Evolutionary conservation across 192 early-diverging fungal species (phyloP).

Genomic region (Coemansia sp.): DNA sequence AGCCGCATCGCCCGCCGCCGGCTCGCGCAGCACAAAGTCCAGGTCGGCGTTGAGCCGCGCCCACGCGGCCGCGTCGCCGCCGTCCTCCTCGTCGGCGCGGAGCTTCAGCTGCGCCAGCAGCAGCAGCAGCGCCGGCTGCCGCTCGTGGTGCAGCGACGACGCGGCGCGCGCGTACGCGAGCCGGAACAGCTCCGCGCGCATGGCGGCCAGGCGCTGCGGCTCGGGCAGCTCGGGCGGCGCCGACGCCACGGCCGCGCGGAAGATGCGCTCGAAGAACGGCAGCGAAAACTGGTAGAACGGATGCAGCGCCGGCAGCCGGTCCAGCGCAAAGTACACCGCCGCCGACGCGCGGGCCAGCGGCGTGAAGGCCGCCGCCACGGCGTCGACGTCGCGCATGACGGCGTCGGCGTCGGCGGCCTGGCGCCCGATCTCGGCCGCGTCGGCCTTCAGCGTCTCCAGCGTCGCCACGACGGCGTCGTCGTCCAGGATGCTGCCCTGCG

Average conservation of each 20-base stretch:
- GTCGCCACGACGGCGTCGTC: slow-evolving; percentile 94
- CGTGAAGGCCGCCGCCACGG: slow-evolving; percentile 84
- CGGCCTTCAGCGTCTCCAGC: slow-evolving; percentile 92
- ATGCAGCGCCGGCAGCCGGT: slow-evolving; percentile 83
- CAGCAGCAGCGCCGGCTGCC: slow-evolving; percentile 86
- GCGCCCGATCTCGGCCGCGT: slow-evolving; percentile 89
- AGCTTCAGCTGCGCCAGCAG: slow-evolving; percentile 86
- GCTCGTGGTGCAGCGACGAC: slow-evolving; percentile 84
- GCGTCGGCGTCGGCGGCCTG: slow-evolving; percentile 94
- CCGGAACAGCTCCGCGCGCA: slow-evolving; percentile 81
- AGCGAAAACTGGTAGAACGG: slow-evolving; percentile 99
- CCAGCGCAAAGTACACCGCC: slow-evolving; percentile 95
- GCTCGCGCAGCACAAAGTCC: slow-evolving; percentile 42
- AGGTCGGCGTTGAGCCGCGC: slow-evolving; percentile 42
- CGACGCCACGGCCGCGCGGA: slow-evolving; percentile 74
- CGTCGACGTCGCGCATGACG: slow-evolving; percentile 93
- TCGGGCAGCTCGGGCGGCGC: slow-evolving; percentile 53
- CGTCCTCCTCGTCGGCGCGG: slow-evolving; percentile 52
- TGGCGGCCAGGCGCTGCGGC: slow-evolving; percentile 65
- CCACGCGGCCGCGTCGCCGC: slow-evolving; percentile 36
- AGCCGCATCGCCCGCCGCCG: background rate
- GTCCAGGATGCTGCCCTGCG: slow-evolving; percentile 96
- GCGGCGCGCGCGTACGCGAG: slow-evolving; percentile 79
- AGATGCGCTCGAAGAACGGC: slow-evolving; percentile 93
- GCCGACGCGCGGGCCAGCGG: slow-evolving; percentile 90